These are phyloP conservation scores for Populus euphratica DNA, from an alignment of 345 rosid species.

Conservation along the genomic window DNA sequence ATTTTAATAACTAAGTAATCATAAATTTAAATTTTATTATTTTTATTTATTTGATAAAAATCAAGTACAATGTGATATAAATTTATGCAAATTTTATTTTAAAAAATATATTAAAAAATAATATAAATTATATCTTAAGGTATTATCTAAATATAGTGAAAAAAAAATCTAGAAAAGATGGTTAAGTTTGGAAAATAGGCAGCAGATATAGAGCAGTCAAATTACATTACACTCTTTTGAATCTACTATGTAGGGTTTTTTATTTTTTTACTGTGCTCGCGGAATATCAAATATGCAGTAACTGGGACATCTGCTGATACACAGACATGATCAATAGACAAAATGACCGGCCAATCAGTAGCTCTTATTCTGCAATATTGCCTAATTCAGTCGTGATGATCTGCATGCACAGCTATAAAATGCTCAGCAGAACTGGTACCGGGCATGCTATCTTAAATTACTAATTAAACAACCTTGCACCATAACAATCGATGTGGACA, in stretches of 20 bases:
- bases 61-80: too few relatives aligned
- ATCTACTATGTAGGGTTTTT: too few relatives aligned
- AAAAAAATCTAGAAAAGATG: not conserved
- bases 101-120: too few relatives aligned
- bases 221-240: constrained; percentile 5
- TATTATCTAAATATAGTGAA: too few relatives aligned
- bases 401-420: not conserved
- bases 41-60: too few relatives aligned
- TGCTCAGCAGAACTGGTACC: not conserved
- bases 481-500: not conserved
- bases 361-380: not conserved
- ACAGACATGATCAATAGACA: not conserved
- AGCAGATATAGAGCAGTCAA: constrained; percentile 31
- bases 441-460: constrained; percentile 1
- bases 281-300: not conserved
- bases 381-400: not conserved
- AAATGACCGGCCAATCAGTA: constrained; percentile 9
- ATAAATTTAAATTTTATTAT: too few relatives aligned
- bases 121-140: too few relatives aligned
- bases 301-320: not conserved
- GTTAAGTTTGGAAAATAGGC: not conserved
- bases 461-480: not conserved
- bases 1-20: too few relatives aligned
- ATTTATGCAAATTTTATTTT: too few relatives aligned
- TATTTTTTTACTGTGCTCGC: not conserved